These are phyloP conservation scores for Penicillium alfredii DNA, from an alignment of 495 filamentous ascomycete species.

Conservation along the genomic window DNA sequence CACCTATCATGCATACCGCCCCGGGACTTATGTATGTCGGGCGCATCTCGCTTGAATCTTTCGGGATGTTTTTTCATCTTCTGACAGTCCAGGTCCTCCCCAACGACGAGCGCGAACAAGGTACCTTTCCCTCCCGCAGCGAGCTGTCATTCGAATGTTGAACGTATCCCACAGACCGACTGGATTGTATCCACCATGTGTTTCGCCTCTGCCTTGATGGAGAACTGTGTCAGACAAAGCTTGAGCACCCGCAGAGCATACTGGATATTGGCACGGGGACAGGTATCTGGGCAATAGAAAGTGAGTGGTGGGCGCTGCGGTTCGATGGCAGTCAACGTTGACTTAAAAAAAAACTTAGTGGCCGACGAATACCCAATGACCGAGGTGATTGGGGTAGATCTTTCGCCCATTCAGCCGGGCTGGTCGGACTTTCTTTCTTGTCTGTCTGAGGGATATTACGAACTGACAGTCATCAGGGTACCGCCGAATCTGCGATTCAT, in stretches of 20 bases:
- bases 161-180: conserved; percentile 5
- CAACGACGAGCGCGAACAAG: conserved; percentile 24
- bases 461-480: too few relatives aligned
- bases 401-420: conserved; percentile 47
- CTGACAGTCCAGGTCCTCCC: conserved; percentile 13
- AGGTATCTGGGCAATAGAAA: conserved; percentile 50
- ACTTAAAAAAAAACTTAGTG: too few relatives aligned
- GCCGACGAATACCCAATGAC: conserved; percentile 15
- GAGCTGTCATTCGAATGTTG: background rate
- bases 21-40: conserved; percentile 15
- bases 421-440: conserved; percentile 19
- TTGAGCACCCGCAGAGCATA: conserved; percentile 35
- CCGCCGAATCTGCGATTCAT: conserved; percentile 29
- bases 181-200: conserved; percentile 17
- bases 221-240: conserved; percentile 8
- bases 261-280: conserved; percentile 46
- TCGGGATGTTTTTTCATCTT: too few relatives aligned
- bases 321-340: too few relatives aligned
- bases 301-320: conserved; percentile 2
- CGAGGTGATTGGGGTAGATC: conserved; percentile 38
- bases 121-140: conserved; percentile 3
- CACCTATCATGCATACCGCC: conserved; percentile 21
- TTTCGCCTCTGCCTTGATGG: conserved; percentile 13
- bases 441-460: conserved; percentile 5
- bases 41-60: too few relatives aligned